Evolutionary conservation across 768 basidiomycete species (phyloP), one percentile per base, ranked within the genome.

Genomic region (Mycena metata): DNA sequence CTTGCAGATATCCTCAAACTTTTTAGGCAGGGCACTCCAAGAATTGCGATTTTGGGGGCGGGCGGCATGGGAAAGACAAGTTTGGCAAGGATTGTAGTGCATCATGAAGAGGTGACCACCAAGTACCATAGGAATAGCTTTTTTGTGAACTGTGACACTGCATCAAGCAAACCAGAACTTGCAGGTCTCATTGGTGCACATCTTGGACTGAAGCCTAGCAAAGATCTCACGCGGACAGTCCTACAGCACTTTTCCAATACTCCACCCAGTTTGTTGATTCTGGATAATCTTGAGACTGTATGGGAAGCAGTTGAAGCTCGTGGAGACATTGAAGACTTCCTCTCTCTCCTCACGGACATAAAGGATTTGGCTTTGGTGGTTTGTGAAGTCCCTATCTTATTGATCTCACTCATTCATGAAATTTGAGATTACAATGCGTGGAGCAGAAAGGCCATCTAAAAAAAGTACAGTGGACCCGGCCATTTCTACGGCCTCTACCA

Each of bases 381-480:
- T 19, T 6, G 30, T 35, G 36, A 1, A 35, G 30, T 5, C 19
- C 19, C 19, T 10, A 33, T 24, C n/a, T 4, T 19, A 1, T 3
- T 30, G 16, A 52, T 19, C 15, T 11, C 2, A 15, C 9, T 19
- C 12, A 36, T 12, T 36, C 36, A 52, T 7, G 8, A 12, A 2
- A 19, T 15, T 4, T 8, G 5, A 52, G 51, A n/a, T 35, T n/a
- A 50, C 49, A 26, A 50, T 50, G 49, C 49, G 49, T 4, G 49
- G 49, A 19, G 24, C 24, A 23, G 49, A 50, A 30, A 23, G 49
- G 12, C 49, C 49, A 15, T 23, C 12, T 3, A 50, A 50, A 15
- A n/a, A n/a, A n/a, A n/a, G 49, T 50, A 16, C 49, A n/a, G 49
- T 50, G 49, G 49, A 50, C 49, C 2, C 49, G 49, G 6, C 49